Base-by-base conservation (phyloP, 1,139 yeast genomes). In the Casaregolazyma lundiana region DNA sequence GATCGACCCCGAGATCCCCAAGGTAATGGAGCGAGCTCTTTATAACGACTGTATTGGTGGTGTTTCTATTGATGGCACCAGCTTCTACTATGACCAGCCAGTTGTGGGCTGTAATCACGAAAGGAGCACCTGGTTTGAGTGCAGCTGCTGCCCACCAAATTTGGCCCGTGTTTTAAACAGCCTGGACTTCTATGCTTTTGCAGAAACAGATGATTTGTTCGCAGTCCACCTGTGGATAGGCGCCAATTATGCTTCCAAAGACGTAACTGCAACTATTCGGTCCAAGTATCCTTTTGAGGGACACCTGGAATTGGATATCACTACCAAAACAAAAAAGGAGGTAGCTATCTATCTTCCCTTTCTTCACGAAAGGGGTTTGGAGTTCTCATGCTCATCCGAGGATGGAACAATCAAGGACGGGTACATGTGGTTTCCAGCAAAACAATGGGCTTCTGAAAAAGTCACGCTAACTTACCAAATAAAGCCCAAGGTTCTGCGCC, bases 91-190 rank as follows among this genome's bases (percentile, higher is more conserved):
- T 24, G 38, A 44, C 19, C 46, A 44, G 40, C 46, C 63, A 6
- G 51, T 60, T 2, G 53, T 57, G 41, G 61, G 60, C 7, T 16
- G 41, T 11, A 58, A 53, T 3, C 46, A 44, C 13, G 45, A 49
- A 35, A 51, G 63, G 44, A 57, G 55, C 44, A 43, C 43, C 15
- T 60, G 63, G 64, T 60, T 60, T 40, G 47, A 38, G 7, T 47
- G 53, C 45, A 49, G 58, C n/a, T 60, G 64, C 49, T 60, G 64
- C 48, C 64, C 64, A 7, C 64, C 64, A 9, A 60, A 60, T 38
- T 58, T 59, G 13, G 38, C 46, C 17, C 46, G 46, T 8, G 29
- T 44, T 13, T 20, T 44, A 9, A 44, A 44, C 35, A 44, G 46
- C 24, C 24, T 44, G 19, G 46, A 44, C 13, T 15, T 21, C 16